A percentile compares a stretch with the other conserved stretches of the same genome.
These are phyloP conservation scores for Lentinula edodes DNA, from an alignment of 768 basidiomycete species.

Conservation along the genomic window DNA sequence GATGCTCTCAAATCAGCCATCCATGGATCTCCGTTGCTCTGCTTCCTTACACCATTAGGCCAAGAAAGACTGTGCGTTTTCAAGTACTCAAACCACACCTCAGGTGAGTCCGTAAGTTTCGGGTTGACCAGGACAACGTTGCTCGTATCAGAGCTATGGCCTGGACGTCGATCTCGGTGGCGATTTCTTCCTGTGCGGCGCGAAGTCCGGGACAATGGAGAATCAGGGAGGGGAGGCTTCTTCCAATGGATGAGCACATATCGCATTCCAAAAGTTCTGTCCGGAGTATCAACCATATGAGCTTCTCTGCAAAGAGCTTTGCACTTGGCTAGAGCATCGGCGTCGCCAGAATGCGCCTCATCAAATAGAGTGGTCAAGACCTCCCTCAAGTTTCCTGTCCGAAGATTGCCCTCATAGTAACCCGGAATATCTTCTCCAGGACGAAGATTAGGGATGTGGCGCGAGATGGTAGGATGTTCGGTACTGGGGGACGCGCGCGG, in stretches of 20 bases:
- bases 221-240: background rate
- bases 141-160: background rate
- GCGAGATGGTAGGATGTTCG: background rate
- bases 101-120: background rate
- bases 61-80: constrained; percentile 15
- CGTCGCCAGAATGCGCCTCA: background rate
- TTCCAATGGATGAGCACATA: background rate
- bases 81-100: constrained; percentile 1
- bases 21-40: background rate
- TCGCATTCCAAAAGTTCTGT: background rate
- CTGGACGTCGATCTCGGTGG: background rate
- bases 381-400: background rate
- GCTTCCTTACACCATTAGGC: constrained; percentile 6
- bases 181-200: background rate
- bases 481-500: background rate
- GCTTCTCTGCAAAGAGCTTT: background rate
- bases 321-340: background rate
- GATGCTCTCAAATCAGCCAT: background rate
- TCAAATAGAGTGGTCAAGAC: background rate
- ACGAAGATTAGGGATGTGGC: background rate
- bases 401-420: background rate
- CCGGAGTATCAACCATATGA: background rate
- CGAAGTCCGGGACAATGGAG: too few relatives aligned
- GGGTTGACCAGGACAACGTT: background rate
- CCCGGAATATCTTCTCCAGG: background rate